Conservation (phyloP, 352 stramenopile species). For the Phytophthora sansomeana region DNA sequence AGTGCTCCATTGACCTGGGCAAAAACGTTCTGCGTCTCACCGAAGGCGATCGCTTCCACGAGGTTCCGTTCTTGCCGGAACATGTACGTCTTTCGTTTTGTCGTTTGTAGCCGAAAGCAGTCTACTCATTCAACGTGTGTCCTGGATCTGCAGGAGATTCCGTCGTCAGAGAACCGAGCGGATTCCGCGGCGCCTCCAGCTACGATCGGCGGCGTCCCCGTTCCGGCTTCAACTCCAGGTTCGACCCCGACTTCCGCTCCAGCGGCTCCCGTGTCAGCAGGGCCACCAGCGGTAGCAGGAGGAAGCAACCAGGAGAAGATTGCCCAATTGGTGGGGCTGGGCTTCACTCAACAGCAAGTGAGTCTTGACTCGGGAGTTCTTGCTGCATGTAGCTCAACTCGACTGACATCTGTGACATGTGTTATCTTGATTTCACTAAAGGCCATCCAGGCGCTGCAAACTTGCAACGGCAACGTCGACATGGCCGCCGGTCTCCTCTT, state of each 20-base stretch:
- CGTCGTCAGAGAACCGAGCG: slow-evolving; percentile 58
- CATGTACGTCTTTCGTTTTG: slow-evolving; percentile 54
- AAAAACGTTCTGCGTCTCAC: slow-evolving; percentile 91
- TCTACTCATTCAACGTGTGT: slow-evolving; percentile 4
- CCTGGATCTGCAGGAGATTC: slow-evolving; percentile 63
- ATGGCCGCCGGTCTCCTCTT: slow-evolving; percentile 85
- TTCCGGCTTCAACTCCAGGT: slow-evolving; percentile 37
- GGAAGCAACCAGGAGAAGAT: slow-evolving; percentile 62
- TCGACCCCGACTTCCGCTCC: slow-evolving; percentile 18
- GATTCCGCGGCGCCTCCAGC: slow-evolving; percentile 33
- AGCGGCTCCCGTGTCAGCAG: slow-evolving; percentile 24
- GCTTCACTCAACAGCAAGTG: slow-evolving; percentile 71
- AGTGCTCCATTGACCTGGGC: slow-evolving; percentile 96
- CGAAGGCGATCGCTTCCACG: slow-evolving; percentile 68
- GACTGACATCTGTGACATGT: slow-evolving; percentile 28
- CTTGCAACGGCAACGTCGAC: slow-evolving; percentile 83
- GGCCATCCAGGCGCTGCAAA: slow-evolving; percentile 68
- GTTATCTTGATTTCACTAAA: slow-evolving; percentile 38
- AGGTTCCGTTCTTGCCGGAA: slow-evolving; percentile 89
- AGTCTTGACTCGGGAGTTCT: slow-evolving; percentile 10
- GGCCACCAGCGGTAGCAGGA: slow-evolving; percentile 22
- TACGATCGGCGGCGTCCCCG: slow-evolving; percentile 34
- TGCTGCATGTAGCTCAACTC: background rate
- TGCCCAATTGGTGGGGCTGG: slow-evolving; percentile 65
- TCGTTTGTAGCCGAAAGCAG: background rate